Evolutionary conservation across 306 rosid genomes (phyloP).

Genomic region (Pterocarpus macrocarpus): DNA sequence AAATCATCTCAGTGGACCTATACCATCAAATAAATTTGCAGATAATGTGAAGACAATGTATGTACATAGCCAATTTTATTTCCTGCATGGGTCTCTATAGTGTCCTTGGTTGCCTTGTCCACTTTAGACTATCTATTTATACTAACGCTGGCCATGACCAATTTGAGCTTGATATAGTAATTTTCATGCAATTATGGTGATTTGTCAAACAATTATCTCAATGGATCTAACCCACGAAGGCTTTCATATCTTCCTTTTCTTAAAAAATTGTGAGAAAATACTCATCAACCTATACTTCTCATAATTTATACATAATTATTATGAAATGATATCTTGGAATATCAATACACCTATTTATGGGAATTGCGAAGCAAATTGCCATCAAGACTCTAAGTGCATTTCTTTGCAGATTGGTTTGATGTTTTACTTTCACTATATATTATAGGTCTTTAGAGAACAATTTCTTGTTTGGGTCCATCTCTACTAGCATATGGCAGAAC

Average conservation of each 20-base stretch:
- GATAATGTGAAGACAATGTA: too few relatives aligned
- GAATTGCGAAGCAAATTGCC: not conserved
- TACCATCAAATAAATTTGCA: constrained; percentile 1
- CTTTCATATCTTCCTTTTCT: constrained; percentile 67
- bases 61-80: too few relatives aligned
- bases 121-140: too few relatives aligned
- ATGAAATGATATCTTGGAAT: too few relatives aligned
- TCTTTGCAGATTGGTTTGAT: too few relatives aligned
- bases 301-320: not conserved
- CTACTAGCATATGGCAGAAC: constrained; percentile 62
- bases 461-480: constrained; percentile 61
- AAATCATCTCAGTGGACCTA: constrained; percentile 75
- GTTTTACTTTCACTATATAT: not conserved
- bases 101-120: too few relatives aligned
- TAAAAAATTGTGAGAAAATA: constrained; percentile 73
- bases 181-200: too few relatives aligned
- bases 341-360: not conserved
- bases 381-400: constrained; percentile 6
- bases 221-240: constrained; percentile 44
- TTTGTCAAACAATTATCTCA: too few relatives aligned
- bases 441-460: constrained; percentile 68
- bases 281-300: constrained; percentile 32
- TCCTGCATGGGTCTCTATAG: too few relatives aligned
- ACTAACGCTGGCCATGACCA: too few relatives aligned
- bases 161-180: too few relatives aligned